Base-by-base conservation (phyloP, 108 stramenopile genomes). In the Cyclostephanos tholiformis region DNA sequence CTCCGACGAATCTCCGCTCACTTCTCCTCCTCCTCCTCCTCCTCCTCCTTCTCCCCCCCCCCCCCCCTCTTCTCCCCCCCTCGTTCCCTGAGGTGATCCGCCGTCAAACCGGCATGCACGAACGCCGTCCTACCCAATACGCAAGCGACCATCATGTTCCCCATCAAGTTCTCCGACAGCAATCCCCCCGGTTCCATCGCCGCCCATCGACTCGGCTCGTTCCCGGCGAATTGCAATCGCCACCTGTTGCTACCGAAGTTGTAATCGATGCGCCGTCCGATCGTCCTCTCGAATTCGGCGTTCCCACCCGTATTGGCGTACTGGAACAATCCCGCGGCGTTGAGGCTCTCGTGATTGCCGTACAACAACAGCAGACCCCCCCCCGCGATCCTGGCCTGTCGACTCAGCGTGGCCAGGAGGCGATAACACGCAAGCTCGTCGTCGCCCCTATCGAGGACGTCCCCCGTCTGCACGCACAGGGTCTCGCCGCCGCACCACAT, bases 331-430 rank as follows among this genome's bases (percentile, higher is more conserved):
- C 90, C 90, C 48, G 82, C 79, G 50, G 85, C 79, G 76, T 94
- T 94, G 62, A 94, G 32, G 0, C 74, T 77, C 78, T 94, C 92
- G 61, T 94, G 92, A 79, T 94, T 94, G 6, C 92, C 92, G 43
- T 80, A 85, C 60, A 90, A 36, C 11, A 89, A 26, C n/a, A 86
- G 64, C 19, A 94, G 68, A 35, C 46, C 61, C 13, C 92, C 92
- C 19, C 86, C 85, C 22, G 53, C 62, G 17, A 60, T 39, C 8
- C 30, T 26, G 0, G 92, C 92, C 68, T 90, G 87, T 10, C 84
- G 82, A 5, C 87, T 72, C n/a, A 94, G 41, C 9, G 82, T 46
- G 13, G 85, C 68, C 63, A 94, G 46, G 0, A 89, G 50, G 10
- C 77, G 72, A 53, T 84, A 86, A 71, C 92, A 91, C 19, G 60